Base-by-base conservation (phyloP, 768 basidiomycete genomes). In the Amanita muscaria region DNA sequence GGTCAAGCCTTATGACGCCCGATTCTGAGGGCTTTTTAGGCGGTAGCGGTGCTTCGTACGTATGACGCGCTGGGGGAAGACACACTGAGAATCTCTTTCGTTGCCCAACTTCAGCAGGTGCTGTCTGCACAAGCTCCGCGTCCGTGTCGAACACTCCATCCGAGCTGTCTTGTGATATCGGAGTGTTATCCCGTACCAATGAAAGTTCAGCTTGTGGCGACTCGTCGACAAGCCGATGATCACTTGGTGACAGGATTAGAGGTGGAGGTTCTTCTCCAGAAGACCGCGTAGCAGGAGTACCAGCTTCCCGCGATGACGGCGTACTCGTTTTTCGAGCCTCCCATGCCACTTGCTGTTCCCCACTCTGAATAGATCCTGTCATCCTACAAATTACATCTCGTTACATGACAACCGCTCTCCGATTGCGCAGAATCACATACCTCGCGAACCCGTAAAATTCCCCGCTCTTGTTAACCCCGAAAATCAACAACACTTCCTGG, bases 381-480 rank as follows among this genome's bases (percentile, higher is more conserved):
- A 91, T 90, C 56, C 87, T 87, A 54, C 22, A 34, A 16, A 42
- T 33, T 25, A 24, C 56, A 29, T 32, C 19, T 18, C 43, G 12
- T 21, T 39, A 27, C 27, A 10, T 27, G 14, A 12, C 31, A 15
- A n/a, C 35, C 12, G 8, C 38, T 10, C 22, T 19, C 23, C 33
- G 18, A 12, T 15, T 25, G 10, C 18, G 15, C 12, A 34, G 15
- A 42, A 27, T 14, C 19, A 64, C 68, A 49, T 62, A 90, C 80
- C 74, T 79, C 9, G 89, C 92, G 58, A 88, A 93, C 16, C 93
- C 93, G 55, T 85, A 96, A 58, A 96, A 98, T 60, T 90, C 89
- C 27, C 94, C 91, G 46, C 85, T 86, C 59, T 85, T 89, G 64
- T 97, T 97, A 14, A 88, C 94, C 27, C 91, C 77, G 54, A 97